These are phyloP conservation scores for Diaporthe amygdali DNA, from an alignment of 2,329 filamentous ascomycete genomes.

Conservation along the genomic window DNA sequence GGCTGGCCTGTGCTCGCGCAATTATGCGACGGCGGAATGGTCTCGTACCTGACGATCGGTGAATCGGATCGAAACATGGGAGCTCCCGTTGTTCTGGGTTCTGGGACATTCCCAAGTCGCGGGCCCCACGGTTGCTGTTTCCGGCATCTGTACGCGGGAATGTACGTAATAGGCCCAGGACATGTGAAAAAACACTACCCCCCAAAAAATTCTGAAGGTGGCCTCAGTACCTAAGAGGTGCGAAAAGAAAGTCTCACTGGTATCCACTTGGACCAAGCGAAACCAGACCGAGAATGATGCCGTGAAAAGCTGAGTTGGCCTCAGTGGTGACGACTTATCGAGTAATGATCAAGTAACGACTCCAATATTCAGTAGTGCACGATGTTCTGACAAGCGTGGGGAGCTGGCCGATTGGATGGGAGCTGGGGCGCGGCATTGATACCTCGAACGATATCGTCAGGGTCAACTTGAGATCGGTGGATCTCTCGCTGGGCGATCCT, in stretches of 20 bases:
- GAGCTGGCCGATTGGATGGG: background rate
- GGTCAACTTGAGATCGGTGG: background rate
- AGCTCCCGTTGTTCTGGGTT: slow-evolving; percentile 13
- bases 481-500: background rate
- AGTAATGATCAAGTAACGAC: slow-evolving; percentile 21
- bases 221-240: background rate
- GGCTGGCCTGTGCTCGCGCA: slow-evolving; percentile 1
- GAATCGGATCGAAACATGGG: slow-evolving; percentile 20
- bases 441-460: background rate
- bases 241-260: background rate
- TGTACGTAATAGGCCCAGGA: slow-evolving; percentile 23
- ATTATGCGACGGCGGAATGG: slow-evolving; percentile 11
- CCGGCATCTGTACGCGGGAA: slow-evolving; percentile 22
- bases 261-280: slow-evolving; percentile 8
- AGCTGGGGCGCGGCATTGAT: background rate
- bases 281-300: background rate
- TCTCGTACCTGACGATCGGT: slow-evolving; percentile 20
- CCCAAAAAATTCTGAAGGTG: background rate
- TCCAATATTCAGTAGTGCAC: background rate
- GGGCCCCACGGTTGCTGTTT: slow-evolving; percentile 14
- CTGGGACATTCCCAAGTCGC: background rate
- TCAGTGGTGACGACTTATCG: slow-evolving; percentile 9
- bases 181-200: background rate
- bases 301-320: background rate
- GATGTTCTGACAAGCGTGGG: background rate